A percentile compares a stretch with the other conserved stretches of the same genome.
Evolutionary conservation across 2,329 filamentous ascomycete species (phyloP).

Genomic region (Metarhizium anisopliae): DNA sequence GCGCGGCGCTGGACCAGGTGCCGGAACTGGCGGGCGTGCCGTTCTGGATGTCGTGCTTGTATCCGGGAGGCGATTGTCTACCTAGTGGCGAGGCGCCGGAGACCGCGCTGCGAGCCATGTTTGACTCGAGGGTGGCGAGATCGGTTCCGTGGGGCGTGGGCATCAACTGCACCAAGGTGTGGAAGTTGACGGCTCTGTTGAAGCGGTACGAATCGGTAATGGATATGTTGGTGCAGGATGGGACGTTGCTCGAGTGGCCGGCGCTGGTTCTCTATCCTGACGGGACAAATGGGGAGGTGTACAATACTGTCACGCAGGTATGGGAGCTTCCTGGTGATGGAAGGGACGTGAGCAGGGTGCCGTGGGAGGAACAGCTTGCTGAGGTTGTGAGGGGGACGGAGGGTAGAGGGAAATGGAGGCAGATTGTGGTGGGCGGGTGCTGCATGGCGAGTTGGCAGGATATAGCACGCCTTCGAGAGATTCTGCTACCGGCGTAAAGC

Average conservation of each 20-base stretch:
- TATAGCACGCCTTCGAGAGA: constrained; percentile 19
- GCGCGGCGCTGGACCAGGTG: constrained; percentile 29
- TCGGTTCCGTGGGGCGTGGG: constrained; percentile 51
- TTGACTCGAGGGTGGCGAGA: constrained; percentile 17
- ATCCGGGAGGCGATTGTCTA: constrained; percentile 45
- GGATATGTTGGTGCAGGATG: constrained; percentile 22
- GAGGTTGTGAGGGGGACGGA: constrained; percentile 29
- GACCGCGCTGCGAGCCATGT: constrained; percentile 26
- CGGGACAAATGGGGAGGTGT: constrained; percentile 58
- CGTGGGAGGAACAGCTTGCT: constrained; percentile 39
- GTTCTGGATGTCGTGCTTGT: constrained; percentile 57
- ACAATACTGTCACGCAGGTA: constrained; percentile 52
- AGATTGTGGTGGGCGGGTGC: constrained; percentile 43
- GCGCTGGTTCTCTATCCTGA: constrained; percentile 58
- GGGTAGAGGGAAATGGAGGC: constrained; percentile 30
- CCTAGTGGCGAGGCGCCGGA: constrained; percentile 44
- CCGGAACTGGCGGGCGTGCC: constrained; percentile 21
- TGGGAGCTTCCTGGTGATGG: constrained; percentile 41
- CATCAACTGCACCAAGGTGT: constrained; percentile 60
- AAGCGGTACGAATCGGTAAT: constrained; percentile 43
- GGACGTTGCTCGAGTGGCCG: constrained; percentile 32
- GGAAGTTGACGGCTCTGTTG: constrained; percentile 49
- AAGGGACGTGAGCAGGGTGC: constrained; percentile 11
- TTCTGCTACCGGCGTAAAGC: no score
- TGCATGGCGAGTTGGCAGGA: constrained; percentile 37